A percentile compares a stretch with the other conserved stretches of the same genome.
Evolutionary conservation across 2,329 filamentous ascomycete genomes (phyloP).

Genomic region (Nothophaeocryptopus gaeumannii): DNA sequence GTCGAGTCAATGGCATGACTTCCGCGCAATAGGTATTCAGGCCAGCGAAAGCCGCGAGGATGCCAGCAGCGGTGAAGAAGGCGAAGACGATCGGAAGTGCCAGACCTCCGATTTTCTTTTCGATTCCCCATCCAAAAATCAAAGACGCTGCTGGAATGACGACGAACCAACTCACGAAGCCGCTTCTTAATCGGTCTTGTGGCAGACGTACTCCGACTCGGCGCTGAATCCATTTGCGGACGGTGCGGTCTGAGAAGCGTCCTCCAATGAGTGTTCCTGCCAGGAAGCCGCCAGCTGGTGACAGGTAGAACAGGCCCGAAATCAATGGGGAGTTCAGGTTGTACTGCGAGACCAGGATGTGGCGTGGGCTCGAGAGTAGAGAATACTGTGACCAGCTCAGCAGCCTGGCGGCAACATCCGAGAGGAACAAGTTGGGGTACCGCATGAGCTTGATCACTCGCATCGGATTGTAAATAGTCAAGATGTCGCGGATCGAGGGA

Average conservation of each 20-base stretch:
- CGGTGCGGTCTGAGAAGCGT: conserved; percentile 63
- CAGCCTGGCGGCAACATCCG: conserved; percentile 57
- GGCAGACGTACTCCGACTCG: conserved; percentile 57
- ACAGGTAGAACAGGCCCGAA: conserved; percentile 67
- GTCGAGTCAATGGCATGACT: conserved; percentile 67
- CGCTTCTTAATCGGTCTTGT: conserved; percentile 63
- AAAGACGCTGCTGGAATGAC: conserved; percentile 59
- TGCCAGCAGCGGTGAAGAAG: conserved; percentile 67
- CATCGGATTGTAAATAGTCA: conserved; percentile 66
- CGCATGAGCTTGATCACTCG: conserved; percentile 59
- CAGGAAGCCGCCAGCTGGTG: conserved; percentile 65
- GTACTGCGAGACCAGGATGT: conserved; percentile 69
- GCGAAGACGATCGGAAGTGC: conserved; percentile 64
- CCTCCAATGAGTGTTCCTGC: conserved; percentile 66
- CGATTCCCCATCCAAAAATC: conserved; percentile 62
- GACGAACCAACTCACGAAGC: conserved; percentile 52
- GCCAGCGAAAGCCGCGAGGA: conserved; percentile 69
- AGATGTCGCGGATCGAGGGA: conserved; percentile 47
- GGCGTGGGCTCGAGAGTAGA: conserved; percentile 63
- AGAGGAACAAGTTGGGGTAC: conserved; percentile 64
- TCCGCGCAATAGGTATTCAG: conserved; percentile 77
- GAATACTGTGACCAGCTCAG: conserved; percentile 72
- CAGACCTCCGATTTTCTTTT: conserved; percentile 51
- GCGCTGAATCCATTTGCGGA: conserved; percentile 61
- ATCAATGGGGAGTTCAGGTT: conserved; percentile 62